These are phyloP conservation scores for Crucibulum laeve DNA, from an alignment of 768 basidiomycete genomes.

Conservation along the genomic window DNA sequence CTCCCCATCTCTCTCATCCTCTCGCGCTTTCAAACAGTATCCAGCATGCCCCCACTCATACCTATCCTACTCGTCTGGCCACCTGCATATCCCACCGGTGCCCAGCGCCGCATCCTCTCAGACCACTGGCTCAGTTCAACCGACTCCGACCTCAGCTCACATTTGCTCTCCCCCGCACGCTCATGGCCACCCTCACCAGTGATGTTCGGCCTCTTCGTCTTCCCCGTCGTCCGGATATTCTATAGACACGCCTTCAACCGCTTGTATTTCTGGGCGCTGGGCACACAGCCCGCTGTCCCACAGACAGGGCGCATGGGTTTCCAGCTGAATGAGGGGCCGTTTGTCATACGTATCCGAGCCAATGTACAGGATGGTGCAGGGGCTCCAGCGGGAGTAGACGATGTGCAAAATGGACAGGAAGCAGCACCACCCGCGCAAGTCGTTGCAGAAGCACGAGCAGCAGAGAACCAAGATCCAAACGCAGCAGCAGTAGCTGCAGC, in stretches of 20 bases:
- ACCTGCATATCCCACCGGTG: conserved; percentile 24
- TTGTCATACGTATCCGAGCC: conserved; percentile 30
- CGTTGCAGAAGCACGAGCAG: conserved; percentile 9
- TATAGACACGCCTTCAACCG: conserved; percentile 38
- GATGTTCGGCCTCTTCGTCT: conserved; percentile 47
- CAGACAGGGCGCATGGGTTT: conserved; percentile 14
- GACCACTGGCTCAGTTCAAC: no score
- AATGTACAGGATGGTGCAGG: conserved; percentile 11
- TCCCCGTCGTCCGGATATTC: conserved; percentile 41
- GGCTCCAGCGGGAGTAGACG: conserved; percentile 3
- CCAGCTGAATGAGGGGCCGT: conserved; percentile 25
- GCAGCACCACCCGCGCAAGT: conserved; percentile 1
- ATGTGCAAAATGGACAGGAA: conserved; percentile 10
- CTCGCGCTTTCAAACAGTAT: conserved; percentile 45
- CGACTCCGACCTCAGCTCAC: no score
- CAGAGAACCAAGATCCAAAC: conserved; percentile 32
- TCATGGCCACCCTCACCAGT: conserved; percentile 60
- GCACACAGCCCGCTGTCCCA: conserved; percentile 27
- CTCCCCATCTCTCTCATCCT: conserved; percentile 66
- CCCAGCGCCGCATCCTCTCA: no score
- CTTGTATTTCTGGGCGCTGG: conserved; percentile 41
- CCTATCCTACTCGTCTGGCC: conserved; percentile 48
- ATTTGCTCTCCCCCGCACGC: no score
- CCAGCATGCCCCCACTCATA: conserved; percentile 29
- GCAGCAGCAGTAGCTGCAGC: conserved; percentile 44